Evolutionary conservation across 2,329 filamentous ascomycete genomes (phyloP).

Genomic region (Truncatella angustata): DNA sequence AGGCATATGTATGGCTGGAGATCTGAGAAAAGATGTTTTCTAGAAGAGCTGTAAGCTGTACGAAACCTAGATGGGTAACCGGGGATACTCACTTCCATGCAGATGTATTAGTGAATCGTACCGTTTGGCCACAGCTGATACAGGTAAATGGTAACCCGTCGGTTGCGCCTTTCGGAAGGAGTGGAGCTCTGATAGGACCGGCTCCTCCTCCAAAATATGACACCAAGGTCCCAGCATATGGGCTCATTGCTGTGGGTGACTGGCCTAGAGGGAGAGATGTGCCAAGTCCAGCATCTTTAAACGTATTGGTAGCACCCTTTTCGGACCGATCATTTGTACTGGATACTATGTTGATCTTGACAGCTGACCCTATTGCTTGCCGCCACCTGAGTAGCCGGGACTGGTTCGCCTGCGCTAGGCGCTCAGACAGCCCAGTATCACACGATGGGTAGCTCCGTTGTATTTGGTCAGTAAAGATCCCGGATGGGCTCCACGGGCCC

Average conservation of each 20-base stretch:
- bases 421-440: not conserved
- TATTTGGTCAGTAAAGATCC: conserved; percentile 10
- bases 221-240: conserved; percentile 13
- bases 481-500: conserved; percentile 7
- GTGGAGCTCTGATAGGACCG: conserved; percentile 11
- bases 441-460: conserved; percentile 10
- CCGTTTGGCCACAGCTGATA: not conserved
- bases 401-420: conserved; percentile 9
- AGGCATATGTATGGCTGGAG: conserved; percentile 12
- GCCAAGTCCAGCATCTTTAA: conserved; percentile 9
- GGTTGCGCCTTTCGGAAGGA: conserved; percentile 11
- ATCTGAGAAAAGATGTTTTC: conserved; percentile 11
- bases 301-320: conserved; percentile 1
- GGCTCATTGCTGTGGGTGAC: not conserved
- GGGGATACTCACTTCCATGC: not conserved
- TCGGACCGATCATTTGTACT: not conserved
- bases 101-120: not conserved
- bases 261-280: conserved; percentile 6
- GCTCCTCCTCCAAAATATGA: conserved; percentile 13
- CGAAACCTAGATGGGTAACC: not conserved
- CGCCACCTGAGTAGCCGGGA: not conserved
- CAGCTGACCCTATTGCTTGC: not conserved
- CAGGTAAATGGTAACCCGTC: conserved; percentile 6
- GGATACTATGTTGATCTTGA: not conserved
- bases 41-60: not conserved